Evolutionary conservation across 805 yeast genomes (phyloP).

Genomic region (Wickerhamomyces canadensis): DNA sequence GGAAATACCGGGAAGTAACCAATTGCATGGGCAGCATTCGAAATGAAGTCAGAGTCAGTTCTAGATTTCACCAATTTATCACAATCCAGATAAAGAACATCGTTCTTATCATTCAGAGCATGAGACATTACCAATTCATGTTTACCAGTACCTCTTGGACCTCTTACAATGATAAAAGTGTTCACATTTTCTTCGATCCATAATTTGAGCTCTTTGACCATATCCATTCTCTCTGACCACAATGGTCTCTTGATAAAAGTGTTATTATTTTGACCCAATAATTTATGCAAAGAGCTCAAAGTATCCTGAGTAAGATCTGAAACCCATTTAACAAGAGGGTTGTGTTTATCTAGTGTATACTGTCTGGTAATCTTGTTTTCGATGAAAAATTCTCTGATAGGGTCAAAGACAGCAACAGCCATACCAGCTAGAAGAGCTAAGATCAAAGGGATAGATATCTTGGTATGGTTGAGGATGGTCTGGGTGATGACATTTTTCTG

Average conservation of each 20-base stretch:
- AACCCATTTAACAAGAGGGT: conserved; percentile 31
- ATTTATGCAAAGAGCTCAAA: conserved; percentile 29
- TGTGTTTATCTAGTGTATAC: conserved; percentile 47
- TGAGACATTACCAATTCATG: conserved; percentile 68
- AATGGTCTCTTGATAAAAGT: conserved; percentile 29
- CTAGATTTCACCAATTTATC: conserved; percentile 68
- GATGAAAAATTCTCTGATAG: conserved; percentile 78
- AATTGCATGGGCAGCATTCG: conserved; percentile 62
- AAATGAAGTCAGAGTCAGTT: conserved; percentile 63
- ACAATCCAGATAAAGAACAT: conserved; percentile 72
- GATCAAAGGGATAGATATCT: conserved; percentile 74
- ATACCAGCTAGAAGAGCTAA: conserved; percentile 74
- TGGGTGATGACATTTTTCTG: conserved; percentile 49
- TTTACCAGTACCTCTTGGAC: conserved; percentile 96
- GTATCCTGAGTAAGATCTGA: conserved; percentile 26
- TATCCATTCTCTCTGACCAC: conserved; percentile 70
- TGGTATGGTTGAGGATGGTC: conserved; percentile 67
- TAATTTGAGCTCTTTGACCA: conserved; percentile 60
- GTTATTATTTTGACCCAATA: conserved; percentile 26
- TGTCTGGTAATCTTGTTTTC: conserved; percentile 64
- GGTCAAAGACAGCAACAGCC: conserved; percentile 88
- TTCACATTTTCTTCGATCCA: conserved; percentile 88
- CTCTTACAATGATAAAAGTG: conserved; percentile 83
- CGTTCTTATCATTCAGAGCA: conserved; percentile 53
- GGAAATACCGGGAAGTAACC: conserved; percentile 95